phyloP scores from a whole-genome alignment of 2,329 filamentous ascomycete genomes.

The Colletotrichum falcatum region DNA sequence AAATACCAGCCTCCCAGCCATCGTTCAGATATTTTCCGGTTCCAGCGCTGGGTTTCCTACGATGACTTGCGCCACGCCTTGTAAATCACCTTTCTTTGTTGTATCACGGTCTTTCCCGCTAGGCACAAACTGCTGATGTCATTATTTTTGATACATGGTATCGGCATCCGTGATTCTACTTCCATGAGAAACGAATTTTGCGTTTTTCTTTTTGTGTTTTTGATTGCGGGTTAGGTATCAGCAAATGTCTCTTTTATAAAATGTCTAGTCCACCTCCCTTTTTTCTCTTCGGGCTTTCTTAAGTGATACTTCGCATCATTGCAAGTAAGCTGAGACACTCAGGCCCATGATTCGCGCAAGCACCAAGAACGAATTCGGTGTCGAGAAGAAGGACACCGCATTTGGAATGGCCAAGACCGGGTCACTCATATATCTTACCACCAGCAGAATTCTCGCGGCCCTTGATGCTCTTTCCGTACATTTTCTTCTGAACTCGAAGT shows the following conservation, averaged over 20 bases:
- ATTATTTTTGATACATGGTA: background rate
- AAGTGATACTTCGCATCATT: background rate
- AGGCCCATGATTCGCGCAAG: too few relatives aligned
- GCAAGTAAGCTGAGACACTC: background rate
- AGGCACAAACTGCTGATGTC: background rate
- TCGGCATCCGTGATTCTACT: background rate
- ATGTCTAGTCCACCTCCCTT: too few relatives aligned
- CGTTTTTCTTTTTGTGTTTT: background rate
- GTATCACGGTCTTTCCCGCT: background rate
- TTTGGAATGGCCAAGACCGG: background rate
- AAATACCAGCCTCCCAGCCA: background rate
- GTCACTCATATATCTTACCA: background rate
- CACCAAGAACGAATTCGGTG: background rate
- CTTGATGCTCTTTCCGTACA: background rate
- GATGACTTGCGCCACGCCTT: background rate
- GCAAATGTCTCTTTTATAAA: background rate
- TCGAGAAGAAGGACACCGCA: background rate
- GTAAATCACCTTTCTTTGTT: background rate
- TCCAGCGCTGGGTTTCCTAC: background rate
- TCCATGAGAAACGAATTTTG: background rate
- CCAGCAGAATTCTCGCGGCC: too few relatives aligned
- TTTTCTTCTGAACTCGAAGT: background rate
- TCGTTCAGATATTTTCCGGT: background rate
- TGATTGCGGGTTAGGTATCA: background rate
- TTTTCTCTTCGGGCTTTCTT: background rate